phyloP scores from a whole-genome alignment of 345 rosid genomes.

The Abelmoschus esculentus region DNA sequence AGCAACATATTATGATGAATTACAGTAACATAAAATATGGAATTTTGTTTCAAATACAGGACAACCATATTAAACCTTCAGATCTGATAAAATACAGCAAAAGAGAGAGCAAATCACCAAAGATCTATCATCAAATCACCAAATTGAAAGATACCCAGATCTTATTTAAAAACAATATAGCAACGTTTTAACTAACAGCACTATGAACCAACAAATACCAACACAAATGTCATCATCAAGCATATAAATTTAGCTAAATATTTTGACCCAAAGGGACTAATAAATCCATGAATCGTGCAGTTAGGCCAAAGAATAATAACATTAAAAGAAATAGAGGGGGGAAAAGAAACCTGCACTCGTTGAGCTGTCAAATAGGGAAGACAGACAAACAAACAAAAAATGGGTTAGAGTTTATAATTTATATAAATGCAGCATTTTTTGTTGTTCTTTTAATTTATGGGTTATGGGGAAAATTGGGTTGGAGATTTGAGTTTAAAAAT shows the following conservation, averaged over 20 bases:
- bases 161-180: conserved; percentile 2
- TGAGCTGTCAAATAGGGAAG: conserved; percentile 11
- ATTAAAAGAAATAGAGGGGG: conserved; percentile 8
- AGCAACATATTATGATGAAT: neutral
- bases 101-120: conserved; percentile 14
- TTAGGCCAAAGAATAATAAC: conserved; percentile 8
- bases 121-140: conserved; percentile 25
- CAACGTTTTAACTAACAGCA: conserved; percentile 6
- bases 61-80: conserved; percentile 14
- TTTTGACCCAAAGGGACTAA: neutral
- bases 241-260: conserved; percentile 5
- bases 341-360: conserved; percentile 16
- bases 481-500: neutral
- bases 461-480: neutral
- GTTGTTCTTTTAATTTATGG: neutral
- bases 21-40: neutral
- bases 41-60: conserved; percentile 3
- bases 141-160: conserved; percentile 27
- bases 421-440: conserved; percentile 14
- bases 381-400: conserved; percentile 3
- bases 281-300: conserved; percentile 12
- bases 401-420: neutral
- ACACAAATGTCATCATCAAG: conserved; percentile 7
- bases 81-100: conserved; percentile 29
- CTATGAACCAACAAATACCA: neutral